Evolutionary conservation across 1,139 yeast genomes (phyloP).

Genomic region (Pichia sp.): DNA sequence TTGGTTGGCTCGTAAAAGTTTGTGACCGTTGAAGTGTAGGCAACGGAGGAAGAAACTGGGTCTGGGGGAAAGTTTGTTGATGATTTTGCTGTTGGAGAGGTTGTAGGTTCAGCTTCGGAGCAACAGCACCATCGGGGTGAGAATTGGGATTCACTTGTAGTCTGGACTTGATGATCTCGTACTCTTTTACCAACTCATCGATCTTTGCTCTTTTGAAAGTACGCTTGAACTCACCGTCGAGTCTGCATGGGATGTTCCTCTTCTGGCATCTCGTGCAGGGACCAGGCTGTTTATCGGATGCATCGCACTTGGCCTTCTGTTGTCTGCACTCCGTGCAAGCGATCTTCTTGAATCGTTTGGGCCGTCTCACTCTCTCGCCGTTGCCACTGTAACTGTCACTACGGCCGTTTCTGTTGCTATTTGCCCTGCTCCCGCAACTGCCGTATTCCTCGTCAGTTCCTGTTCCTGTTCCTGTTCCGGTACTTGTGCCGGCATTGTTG

Average conservation of each 20-base stretch:
- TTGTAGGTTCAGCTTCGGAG: neutral
- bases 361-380: too few relatives aligned
- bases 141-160: slow-evolving; percentile 29
- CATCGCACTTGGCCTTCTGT: slow-evolving; percentile 88
- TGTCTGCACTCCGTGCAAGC: slow-evolving; percentile 97
- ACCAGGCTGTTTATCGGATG: slow-evolving; percentile 66
- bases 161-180: slow-evolving; percentile 41
- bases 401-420: too few relatives aligned
- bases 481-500: too few relatives aligned
- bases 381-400: too few relatives aligned
- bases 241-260: slow-evolving; percentile 60
- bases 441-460: too few relatives aligned
- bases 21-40: too few relatives aligned
- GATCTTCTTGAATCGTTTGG: slow-evolving; percentile 40
- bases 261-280: slow-evolving; percentile 80
- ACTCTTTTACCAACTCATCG: slow-evolving; percentile 78
- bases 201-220: slow-evolving; percentile 83
- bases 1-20: too few relatives aligned
- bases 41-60: too few relatives aligned
- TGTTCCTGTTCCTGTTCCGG: too few relatives aligned
- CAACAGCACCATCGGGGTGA: neutral
- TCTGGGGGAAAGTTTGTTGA: neutral
- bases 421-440: too few relatives aligned
- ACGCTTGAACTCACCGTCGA: slow-evolving; percentile 77
- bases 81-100: neutral